phyloP scores from a whole-genome alignment of 2,329 filamentous ascomycete species.

The Trichoderma atroviride region DNA sequence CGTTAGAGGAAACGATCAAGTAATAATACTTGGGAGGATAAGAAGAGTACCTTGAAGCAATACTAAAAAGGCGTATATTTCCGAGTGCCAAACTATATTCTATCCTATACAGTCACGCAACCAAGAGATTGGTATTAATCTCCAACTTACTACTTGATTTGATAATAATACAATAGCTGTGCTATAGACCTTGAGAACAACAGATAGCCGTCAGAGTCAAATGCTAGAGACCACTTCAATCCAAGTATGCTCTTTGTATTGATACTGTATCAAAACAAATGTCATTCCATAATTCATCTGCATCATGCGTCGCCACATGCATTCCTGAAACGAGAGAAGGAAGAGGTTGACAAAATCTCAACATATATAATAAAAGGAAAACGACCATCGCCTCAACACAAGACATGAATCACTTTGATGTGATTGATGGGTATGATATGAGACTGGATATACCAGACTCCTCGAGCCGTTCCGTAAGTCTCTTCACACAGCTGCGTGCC shows the following conservation, averaged over 20 bases:
- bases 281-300: conserved; percentile 22
- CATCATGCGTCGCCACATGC: conserved; percentile 27
- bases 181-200: conserved; percentile 21
- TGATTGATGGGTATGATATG: conserved; percentile 26
- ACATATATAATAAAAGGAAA: conserved; percentile 1
- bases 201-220: conserved; percentile 12
- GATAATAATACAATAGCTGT: conserved; percentile 22
- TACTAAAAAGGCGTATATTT: background rate
- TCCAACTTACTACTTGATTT: conserved; percentile 5
- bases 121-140: background rate
- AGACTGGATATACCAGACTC: conserved; percentile 28
- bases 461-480: conserved; percentile 9
- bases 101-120: background rate
- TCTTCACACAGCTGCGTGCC: conserved; percentile 4
- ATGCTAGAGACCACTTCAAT: conserved; percentile 19
- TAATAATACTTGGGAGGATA: background rate
- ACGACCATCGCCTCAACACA: conserved; percentile 26
- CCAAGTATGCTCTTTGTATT: conserved; percentile 25
- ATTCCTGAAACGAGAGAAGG: conserved; percentile 23
- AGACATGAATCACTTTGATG: conserved; percentile 6
- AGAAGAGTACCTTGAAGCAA: background rate
- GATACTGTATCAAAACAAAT: conserved; percentile 25
- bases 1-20: background rate
- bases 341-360: background rate
- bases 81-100: background rate